Base-by-base conservation (phyloP, 192 early-diverging fungal species). In the Gonapodya prolifera region DNA sequence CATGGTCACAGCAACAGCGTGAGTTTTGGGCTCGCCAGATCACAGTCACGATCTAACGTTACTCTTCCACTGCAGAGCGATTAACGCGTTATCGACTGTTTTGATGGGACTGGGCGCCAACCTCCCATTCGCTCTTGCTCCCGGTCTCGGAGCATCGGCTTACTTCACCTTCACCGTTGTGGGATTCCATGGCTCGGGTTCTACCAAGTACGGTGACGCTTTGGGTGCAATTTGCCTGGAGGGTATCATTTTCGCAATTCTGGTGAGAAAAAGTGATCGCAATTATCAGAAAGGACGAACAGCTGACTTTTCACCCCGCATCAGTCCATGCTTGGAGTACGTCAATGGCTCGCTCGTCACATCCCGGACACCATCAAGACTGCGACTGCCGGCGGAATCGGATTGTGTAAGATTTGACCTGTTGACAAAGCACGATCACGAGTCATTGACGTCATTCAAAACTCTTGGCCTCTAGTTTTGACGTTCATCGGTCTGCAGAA, bases 121-220 rank as follows among this genome's bases (percentile, higher is more conserved):
- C 77, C 81, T 93, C 79, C 93, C 93, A 0, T 83, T 94, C 78
- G 91, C 89, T 18, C 81, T 94, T 81, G 93, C 93, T 2, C 93
- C 93, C 23, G 92, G 92, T 78, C 89, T 94, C 89, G 93, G 93
- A 2, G 83, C 92, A 18, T 93, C 91, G 70, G 91, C 92, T 30
- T 94, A 93, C 79, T 94, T 61, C 71, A 32, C 71, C 31, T 94
- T 92, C 79, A 92, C 90, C 0, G 92, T 94, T 8, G 92, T 94
- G 13, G 92, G 91, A 2, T 92, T 88, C 83, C 91, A 89, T 75
- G 92, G 92, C 1, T 86, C 86, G 18, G 91, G 91, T 35, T 93
- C 90, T 74, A 85, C 92, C n/a, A 33, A 1, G 33, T 79, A 77
- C 77, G 77, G 76, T 30, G 1, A 32, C 1, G 61, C 45, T 75